Base-by-base conservation (phyloP, 129 eudicot species). In the Rutidosis leptorrhynchoides region DNA sequence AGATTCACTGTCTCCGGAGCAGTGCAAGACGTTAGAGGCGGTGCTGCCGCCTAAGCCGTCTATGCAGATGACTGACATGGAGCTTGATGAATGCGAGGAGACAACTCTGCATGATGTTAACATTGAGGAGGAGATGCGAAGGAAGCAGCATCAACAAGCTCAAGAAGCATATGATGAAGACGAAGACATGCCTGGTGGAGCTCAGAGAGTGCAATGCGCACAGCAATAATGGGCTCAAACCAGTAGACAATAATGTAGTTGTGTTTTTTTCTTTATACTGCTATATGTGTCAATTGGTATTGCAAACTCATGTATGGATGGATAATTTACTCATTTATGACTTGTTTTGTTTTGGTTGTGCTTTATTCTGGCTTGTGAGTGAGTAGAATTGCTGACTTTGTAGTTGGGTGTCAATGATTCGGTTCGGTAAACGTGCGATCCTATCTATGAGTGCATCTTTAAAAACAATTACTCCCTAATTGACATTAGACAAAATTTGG, bases 151-250 rank as follows among this genome's bases (percentile, higher is more conserved):
- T 58, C 83, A 83, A 2, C 84, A 69, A 7, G 60, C 82, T 60
- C 82, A 78, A 25, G 96, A 84, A 65, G 96, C 92, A 0, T 83
- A 85, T 9, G 87, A 89, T 25, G 96, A 89, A 70, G 96, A 88
- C 1, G 96, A 89, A 0, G 93, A 85, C 0, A 81, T 77, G 89
- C 83, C 26, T 12, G 88, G 89, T 70, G 72, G 72, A 8, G 96
- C 78, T 7, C 96, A 89, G 56, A 83, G 92, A 79, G 96, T 89
- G 14, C 96, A 89, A 58, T 89, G 96, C 75, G 94, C 96, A 33
- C 96, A 89, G 45, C 96, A 89, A 86, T 89, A 77, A 72, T n/a
- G n/a, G n/a, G 1, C n/a, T 40, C 5, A 40, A 12, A 11, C 46
- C 3, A 40, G 12, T 21, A 20, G 64, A 53, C 70, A 54, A 73